Conservation (phyloP, 805 yeast species). For the Pichia membranifaciens region DNA sequence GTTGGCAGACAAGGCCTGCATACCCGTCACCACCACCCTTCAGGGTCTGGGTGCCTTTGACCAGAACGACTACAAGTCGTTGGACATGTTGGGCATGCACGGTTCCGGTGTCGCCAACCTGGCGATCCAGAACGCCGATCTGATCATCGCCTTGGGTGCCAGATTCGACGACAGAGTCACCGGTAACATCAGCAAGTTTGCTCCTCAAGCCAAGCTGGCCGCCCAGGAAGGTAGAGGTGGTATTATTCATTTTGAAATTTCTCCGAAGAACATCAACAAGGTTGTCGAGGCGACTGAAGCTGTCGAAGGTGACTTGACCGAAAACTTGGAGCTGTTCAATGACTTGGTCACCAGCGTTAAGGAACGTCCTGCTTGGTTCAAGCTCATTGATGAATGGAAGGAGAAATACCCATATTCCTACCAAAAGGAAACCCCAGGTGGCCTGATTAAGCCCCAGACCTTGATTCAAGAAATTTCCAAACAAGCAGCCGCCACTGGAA, state of each 20-base stretch:
- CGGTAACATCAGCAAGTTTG: conserved; percentile 76
- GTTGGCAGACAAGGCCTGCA: conserved; percentile 82
- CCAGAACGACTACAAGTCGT: conserved; percentile 81
- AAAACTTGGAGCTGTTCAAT: conserved; percentile 64
- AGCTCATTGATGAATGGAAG: conserved; percentile 74
- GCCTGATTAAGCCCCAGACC: conserved; percentile 88
- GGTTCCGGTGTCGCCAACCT: conserved; percentile 93
- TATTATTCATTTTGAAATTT: conserved; percentile 91
- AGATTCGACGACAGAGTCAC: conserved; percentile 99
- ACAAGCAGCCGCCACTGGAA: conserved; percentile 56
- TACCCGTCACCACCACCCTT: conserved; percentile 93
- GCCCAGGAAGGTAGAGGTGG: conserved; percentile 90
- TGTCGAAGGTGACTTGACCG: conserved; percentile 90
- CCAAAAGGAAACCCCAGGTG: conserved; percentile 72
- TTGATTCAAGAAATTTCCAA: conserved; percentile 72
- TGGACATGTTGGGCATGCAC: conserved; percentile 98
- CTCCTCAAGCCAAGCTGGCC: conserved; percentile 89
- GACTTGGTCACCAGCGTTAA: conserved; percentile 63
- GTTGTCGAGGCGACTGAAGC: conserved; percentile 96
- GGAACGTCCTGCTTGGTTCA: conserved; percentile 76
- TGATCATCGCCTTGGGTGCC: conserved; percentile 92
- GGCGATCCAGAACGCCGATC: conserved; percentile 90
- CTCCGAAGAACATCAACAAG: conserved; percentile 96
- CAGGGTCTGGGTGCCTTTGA: conserved; percentile 95
- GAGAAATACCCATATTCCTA: conserved; percentile 79